Conservation (phyloP, 2,329 filamentous ascomycete genomes). For the Hypocreales sp. region DNA sequence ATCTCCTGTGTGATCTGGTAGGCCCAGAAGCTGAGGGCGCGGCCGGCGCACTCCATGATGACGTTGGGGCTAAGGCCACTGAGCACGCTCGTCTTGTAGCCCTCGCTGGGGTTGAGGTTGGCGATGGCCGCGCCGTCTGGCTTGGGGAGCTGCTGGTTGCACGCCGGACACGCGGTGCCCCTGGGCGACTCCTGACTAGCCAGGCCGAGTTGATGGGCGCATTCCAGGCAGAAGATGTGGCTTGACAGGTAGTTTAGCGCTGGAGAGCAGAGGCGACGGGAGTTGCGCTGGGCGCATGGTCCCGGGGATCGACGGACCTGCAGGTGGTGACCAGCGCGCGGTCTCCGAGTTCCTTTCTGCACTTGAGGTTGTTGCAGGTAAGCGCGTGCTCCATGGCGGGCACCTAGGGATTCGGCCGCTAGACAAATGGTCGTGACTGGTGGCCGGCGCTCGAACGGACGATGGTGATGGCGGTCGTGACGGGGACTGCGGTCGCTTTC, state of each 20-base stretch:
- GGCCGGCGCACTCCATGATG: conserved; percentile 75
- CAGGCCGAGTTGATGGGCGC: conserved; percentile 52
- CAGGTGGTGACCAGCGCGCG: conserved; percentile 78
- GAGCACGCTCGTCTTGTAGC: conserved; percentile 77
- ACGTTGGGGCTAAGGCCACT: conserved; percentile 67
- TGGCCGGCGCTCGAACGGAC: no score
- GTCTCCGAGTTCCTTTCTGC: conserved; percentile 51
- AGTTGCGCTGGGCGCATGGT: no score
- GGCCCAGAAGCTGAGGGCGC: conserved; percentile 69
- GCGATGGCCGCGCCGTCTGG: conserved; percentile 62
- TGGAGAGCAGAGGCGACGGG: no score
- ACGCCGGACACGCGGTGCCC: conserved; percentile 57
- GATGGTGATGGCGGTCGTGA: no score
- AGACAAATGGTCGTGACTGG: no score
- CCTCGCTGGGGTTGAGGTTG: conserved; percentile 64
- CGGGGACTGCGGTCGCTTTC: no score
- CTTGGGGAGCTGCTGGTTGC: conserved; percentile 48
- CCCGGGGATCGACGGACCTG: no score
- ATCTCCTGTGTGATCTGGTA: conserved; percentile 80
- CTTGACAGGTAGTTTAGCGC: conserved; percentile 23
- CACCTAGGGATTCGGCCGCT: no score
- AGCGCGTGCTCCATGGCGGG: conserved; percentile 61
- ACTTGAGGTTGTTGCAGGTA: conserved; percentile 68
- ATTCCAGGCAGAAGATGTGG: conserved; percentile 73
- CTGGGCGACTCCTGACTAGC: conserved; percentile 18